Conservation (phyloP, 331 rosid genomes). For the Rhamnella rubrinervis region DNA sequence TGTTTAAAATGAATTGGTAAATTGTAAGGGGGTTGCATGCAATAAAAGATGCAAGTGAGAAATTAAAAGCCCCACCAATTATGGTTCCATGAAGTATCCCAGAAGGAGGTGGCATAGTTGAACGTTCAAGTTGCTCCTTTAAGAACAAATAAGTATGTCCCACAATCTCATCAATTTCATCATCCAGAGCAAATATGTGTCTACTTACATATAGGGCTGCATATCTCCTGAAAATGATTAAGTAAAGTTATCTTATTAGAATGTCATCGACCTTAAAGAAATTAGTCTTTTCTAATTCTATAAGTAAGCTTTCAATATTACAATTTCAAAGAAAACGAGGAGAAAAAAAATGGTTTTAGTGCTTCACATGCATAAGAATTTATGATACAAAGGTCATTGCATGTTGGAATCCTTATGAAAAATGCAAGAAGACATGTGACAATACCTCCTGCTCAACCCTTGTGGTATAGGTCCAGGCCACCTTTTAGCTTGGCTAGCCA, state of each 20-base stretch:
- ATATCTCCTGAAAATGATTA: slow-evolving; percentile 53
- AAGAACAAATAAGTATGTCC: slow-evolving; percentile 69
- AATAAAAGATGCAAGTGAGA: neutral
- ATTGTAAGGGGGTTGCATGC: neutral
- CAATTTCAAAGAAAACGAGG: neutral
- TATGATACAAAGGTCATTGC: too few species aligned
- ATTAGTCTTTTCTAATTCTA: neutral
- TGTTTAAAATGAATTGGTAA: neutral
- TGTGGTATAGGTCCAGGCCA: slow-evolving; percentile 79
- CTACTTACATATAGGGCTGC: slow-evolving; percentile 57
- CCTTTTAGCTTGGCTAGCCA: slow-evolving; percentile 38
- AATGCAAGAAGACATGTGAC: slow-evolving; percentile 5
- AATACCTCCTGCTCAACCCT: slow-evolving; percentile 52
- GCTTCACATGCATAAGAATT: neutral
- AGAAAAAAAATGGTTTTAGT: neutral
- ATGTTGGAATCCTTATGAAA: neutral
- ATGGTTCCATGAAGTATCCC: slow-evolving; percentile 83
- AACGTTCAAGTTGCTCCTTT: slow-evolving; percentile 70
- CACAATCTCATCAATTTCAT: slow-evolving; percentile 58
- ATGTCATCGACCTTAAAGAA: neutral
- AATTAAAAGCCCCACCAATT: slow-evolving; percentile 47
- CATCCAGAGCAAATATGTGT: slow-evolving; percentile 46
- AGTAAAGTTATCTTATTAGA: slow-evolving; percentile 6
- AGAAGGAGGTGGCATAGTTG: slow-evolving; percentile 56
- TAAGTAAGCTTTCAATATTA: too few species aligned